phyloP scores from a whole-genome alignment of 371 early-diverging fungal species.

The Mortierella sp. region DNA sequence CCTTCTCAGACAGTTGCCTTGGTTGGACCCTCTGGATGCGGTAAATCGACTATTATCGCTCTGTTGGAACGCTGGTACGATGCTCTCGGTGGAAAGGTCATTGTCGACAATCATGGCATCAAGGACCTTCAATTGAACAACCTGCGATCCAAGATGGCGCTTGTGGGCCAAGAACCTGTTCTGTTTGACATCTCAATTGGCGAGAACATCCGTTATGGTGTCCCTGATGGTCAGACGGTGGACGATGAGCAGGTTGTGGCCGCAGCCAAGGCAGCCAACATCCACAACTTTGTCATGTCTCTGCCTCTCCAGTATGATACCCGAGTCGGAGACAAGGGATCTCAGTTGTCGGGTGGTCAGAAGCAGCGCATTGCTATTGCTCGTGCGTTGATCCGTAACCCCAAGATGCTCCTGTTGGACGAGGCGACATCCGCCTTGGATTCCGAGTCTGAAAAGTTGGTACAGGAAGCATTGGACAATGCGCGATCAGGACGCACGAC shows the following conservation, averaged over 20 bases:
- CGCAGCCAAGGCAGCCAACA: slow-evolving; percentile 71
- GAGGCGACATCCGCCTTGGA: slow-evolving; percentile 96
- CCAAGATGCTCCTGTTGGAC: slow-evolving; percentile 86
- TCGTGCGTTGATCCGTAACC: slow-evolving; percentile 77
- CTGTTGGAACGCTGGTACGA: slow-evolving; percentile 92
- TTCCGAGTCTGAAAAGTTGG: slow-evolving; percentile 87
- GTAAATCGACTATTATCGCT: slow-evolving; percentile 87
- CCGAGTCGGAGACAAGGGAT: slow-evolving; percentile 73
- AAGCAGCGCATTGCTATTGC: slow-evolving; percentile 74
- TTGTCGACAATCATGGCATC: slow-evolving; percentile 75
- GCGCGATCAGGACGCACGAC: slow-evolving; percentile 74
- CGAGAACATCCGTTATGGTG: slow-evolving; percentile 83
- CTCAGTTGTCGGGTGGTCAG: slow-evolving; percentile 71
- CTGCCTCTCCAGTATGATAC: slow-evolving; percentile 80
- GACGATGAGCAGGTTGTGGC: slow-evolving; percentile 66
- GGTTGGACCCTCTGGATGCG: slow-evolving; percentile 90
- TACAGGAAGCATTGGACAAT: slow-evolving; percentile 86
- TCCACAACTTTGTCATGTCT: slow-evolving; percentile 73
- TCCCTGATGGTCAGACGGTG: slow-evolving; percentile 57
- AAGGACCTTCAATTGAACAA: slow-evolving; percentile 64
- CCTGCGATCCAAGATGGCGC: slow-evolving; percentile 76
- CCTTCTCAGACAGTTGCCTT: slow-evolving; percentile 87
- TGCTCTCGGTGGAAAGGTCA: slow-evolving; percentile 66
- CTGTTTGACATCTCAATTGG: slow-evolving; percentile 82
- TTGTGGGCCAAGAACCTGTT: slow-evolving; percentile 89